phyloP scores from a whole-genome alignment of 345 rosid species.

The Salix exigua region DNA sequence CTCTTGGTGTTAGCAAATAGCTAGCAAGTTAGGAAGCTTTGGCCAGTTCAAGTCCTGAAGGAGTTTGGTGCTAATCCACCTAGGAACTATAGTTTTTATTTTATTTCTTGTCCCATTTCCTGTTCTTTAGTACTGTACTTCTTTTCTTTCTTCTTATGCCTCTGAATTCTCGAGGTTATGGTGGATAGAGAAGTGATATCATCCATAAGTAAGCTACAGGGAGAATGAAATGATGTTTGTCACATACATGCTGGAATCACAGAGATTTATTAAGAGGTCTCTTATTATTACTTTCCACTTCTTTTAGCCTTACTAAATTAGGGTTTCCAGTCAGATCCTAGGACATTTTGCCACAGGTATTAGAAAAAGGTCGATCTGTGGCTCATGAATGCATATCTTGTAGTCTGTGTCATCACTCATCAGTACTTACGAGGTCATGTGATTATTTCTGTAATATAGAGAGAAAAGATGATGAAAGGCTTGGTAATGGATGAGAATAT shows the following conservation, averaged over 20 bases:
- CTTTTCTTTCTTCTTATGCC: neutral
- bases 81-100: neutral
- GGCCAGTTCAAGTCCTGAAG: neutral
- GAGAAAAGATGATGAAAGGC: slow-evolving; percentile 30
- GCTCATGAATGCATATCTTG: slow-evolving; percentile 19
- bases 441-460: neutral
- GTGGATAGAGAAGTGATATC: neutral
- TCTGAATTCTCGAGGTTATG: neutral
- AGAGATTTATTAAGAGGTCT: neutral
- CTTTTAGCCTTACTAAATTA: slow-evolving; percentile 36
- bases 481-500: slow-evolving; percentile 46
- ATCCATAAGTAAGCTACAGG: neutral
- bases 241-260: neutral
- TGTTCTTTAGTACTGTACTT: neutral
- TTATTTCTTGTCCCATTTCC: neutral
- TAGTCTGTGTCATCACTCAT: slow-evolving; percentile 23
- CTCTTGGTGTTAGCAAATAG: slow-evolving; percentile 23
- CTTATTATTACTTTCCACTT: slow-evolving; percentile 21
- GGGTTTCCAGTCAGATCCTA: slow-evolving; percentile 39
- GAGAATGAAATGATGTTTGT: neutral
- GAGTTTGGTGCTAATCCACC: neutral
- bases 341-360: slow-evolving; percentile 13
- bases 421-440: slow-evolving; percentile 2
- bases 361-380: slow-evolving; percentile 9
- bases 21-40: slow-evolving; percentile 5